A percentile compares a stretch with the other conserved stretches of the same genome.
These are phyloP conservation scores for Rhizophora apiculata DNA, from an alignment of 345 rosid genomes.

Conservation along the genomic window DNA sequence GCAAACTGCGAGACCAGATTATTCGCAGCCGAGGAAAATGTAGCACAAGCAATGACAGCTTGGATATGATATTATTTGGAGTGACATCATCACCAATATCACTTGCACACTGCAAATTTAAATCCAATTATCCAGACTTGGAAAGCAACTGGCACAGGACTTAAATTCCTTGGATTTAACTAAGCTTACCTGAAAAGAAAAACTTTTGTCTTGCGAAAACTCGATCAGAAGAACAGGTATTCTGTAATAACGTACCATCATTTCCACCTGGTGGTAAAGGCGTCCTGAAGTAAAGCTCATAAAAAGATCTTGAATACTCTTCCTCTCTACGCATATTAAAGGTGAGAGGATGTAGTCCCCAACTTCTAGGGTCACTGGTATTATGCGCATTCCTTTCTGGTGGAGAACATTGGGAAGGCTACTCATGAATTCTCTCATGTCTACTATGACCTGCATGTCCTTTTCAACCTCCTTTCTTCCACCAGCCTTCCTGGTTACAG, in stretches of 20 bases:
- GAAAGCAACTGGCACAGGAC: background rate
- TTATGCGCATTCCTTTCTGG: constrained; percentile 86
- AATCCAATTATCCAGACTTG: constrained; percentile 12
- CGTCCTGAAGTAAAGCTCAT: constrained; percentile 92
- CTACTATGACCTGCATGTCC: constrained; percentile 95
- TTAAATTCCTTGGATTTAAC: constrained; percentile 1
- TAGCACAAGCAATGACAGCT: constrained; percentile 80
- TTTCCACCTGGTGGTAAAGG: constrained; percentile 90
- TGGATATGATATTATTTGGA: constrained; percentile 85
- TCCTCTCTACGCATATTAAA: constrained; percentile 81
- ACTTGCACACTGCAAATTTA: constrained; percentile 68
- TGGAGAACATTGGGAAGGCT: constrained; percentile 98
- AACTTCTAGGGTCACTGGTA: constrained; percentile 89
- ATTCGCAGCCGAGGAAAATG: constrained; percentile 91
- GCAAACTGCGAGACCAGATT: constrained; percentile 94
- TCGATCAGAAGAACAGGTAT: constrained; percentile 95
- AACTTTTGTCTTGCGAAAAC: constrained; percentile 97
- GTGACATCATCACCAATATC: constrained; percentile 95
- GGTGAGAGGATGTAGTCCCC: constrained; percentile 95
- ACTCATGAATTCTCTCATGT: constrained; percentile 99
- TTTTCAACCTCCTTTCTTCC: constrained; percentile 87
- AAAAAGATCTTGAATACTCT: constrained; percentile 96
- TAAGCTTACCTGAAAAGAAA: constrained; percentile 80
- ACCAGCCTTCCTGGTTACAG: constrained; percentile 87
- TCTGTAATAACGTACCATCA: constrained; percentile 82